Base-by-base conservation (phyloP, 2,329 filamentous ascomycete genomes). In the Venturia asperata region DNA sequence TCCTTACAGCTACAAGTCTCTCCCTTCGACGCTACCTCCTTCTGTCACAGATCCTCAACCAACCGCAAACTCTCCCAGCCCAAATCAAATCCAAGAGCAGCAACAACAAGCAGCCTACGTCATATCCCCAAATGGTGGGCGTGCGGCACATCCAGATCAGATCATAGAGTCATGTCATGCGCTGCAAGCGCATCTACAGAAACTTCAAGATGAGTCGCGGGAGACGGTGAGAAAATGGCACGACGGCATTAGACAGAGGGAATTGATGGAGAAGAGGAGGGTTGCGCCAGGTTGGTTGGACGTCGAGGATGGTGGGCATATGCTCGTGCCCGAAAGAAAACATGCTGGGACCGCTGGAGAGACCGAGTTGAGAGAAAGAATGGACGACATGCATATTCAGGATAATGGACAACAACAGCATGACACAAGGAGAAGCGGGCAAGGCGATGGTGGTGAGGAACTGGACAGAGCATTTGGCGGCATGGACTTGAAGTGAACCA, bases 1-100 rank as follows among this genome's bases (percentile, higher is more conserved):
- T 9, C 93, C 94, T 30, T 97, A 97, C 80, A 96, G 91, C 70
- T 97, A 97, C 83, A 93, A 92, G 74, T 84, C 87, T 13, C 88
- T 97, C 73, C 91, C 93, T 0, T 93, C 91, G 0, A 89, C 91
- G 1, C 85, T 97, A 0, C 93, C 94, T 0, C 86, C 86, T 1
- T 89, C 90, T 1, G 82, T 85, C 42, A 83, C 86, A 9, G 76
- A 69, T 68, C 71, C 69, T 66, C 74, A 67, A 67, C 73, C 67
- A 67, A 70, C 67, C 69, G 77, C 71, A 68, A 62, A 85, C 69
- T 82, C 81, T 39, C 83, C 83, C 68, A 94, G 92, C 74, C 86
- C 95, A 21, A 81, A 91, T 64, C 65, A 67, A 83, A 66, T 75
- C 76, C 55, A 75, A 71, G 66, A 74, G 79, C 69, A 71, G 75